phyloP scores from a whole-genome alignment of 345 rosid species.

The Moricandia moricandioides region DNA sequence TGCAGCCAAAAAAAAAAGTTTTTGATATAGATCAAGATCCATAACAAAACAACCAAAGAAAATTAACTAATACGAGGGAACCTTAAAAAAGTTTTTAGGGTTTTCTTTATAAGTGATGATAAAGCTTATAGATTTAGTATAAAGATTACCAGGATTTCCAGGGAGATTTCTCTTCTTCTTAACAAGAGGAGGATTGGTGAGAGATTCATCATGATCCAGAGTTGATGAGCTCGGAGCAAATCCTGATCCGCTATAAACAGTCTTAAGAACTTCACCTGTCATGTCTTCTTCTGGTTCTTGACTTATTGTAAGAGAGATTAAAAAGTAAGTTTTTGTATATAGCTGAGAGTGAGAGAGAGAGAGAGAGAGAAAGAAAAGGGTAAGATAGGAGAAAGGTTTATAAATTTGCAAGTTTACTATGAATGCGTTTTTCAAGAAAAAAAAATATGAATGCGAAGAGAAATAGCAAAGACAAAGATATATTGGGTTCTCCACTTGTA shows the following conservation, averaged over 20 bases:
- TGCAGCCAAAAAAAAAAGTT: background rate
- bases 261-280: conserved; percentile 44
- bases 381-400: conserved; percentile 4
- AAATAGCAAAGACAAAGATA: conserved; percentile 31
- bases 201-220: conserved; percentile 31
- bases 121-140: background rate
- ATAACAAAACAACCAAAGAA: conserved; percentile 1
- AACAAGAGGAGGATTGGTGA: conserved; percentile 41
- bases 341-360: conserved; percentile 21
- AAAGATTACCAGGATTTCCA: conserved; percentile 74
- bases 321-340: conserved; percentile 35
- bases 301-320: conserved; percentile 34
- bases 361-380: conserved; percentile 3
- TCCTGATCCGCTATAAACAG: conserved; percentile 40
- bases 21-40: conserved; percentile 25
- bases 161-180: conserved; percentile 97
- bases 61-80: background rate
- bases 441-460: conserved; percentile 19
- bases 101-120: conserved; percentile 21
- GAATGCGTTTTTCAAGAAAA: too few relatives aligned
- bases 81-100: conserved; percentile 26
- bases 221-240: conserved; percentile 45
- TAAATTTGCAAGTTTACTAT: conserved; percentile 27
- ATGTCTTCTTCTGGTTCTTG: conserved; percentile 30
- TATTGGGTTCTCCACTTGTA: conserved; percentile 40